Conservation (phyloP, 2,329 filamentous ascomycete genomes). For the Fusarium newnesense region DNA sequence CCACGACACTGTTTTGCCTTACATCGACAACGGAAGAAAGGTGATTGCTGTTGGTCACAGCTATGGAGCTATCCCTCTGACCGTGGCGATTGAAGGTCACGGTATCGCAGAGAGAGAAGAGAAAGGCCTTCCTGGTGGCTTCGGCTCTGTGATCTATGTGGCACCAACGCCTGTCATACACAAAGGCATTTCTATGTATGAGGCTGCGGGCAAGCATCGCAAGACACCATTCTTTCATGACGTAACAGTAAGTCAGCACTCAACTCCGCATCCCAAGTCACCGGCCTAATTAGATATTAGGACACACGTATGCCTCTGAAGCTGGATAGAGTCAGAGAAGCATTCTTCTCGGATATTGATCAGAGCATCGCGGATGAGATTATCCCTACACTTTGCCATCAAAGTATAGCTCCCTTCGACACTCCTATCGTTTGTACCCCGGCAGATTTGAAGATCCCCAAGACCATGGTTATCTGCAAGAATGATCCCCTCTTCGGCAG, state of each 20-base stretch:
- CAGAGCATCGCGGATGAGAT: constrained; percentile 4
- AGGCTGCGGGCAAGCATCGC: not conserved
- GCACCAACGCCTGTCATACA: constrained; percentile 13
- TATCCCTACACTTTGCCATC: constrained; percentile 5
- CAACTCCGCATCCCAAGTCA: rapidly evolving
- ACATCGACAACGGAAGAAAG: constrained; percentile 9
- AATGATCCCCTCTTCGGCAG: constrained; percentile 12
- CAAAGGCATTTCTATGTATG: constrained; percentile 25
- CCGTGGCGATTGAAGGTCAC: not conserved
- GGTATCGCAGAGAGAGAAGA: constrained; percentile 4
- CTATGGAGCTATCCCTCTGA: constrained; percentile 27
- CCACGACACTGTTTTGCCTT: not conserved
- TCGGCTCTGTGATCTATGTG: constrained; percentile 12
- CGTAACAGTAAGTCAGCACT: not conserved
- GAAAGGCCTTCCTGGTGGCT: constrained; percentile 6
- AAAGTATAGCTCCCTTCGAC: constrained; percentile 22
- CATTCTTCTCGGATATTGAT: constrained; percentile 27
- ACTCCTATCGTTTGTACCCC: constrained; percentile 7
- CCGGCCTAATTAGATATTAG: not conserved
- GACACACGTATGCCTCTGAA: constrained; percentile 16
- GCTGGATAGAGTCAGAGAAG: not conserved
- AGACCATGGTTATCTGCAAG: constrained; percentile 10
- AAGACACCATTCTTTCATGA: constrained; percentile 14
- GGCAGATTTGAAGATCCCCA: not conserved
- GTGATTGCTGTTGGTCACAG: constrained; percentile 23